These are phyloP conservation scores for Cryptosporidium sp. DNA, from an alignment of 169 alveolate species.

Conservation along the genomic window DNA sequence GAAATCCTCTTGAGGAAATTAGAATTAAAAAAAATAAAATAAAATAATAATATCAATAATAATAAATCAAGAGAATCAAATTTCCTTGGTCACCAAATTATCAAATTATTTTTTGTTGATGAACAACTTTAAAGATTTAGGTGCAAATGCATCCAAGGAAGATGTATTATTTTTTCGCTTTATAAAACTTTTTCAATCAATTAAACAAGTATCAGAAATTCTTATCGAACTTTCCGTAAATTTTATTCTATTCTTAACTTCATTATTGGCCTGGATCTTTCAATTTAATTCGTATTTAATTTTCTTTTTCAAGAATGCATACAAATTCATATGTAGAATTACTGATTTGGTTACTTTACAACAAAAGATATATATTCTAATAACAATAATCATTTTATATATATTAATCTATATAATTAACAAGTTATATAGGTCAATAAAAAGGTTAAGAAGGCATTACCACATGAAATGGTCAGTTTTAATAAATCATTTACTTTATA, in stretches of 20 bases:
- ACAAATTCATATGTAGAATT: neutral
- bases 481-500: slow-evolving; percentile 17
- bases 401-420: neutral
- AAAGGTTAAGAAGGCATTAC: neutral
- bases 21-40: too few species aligned
- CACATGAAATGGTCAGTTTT: slow-evolving; percentile 28
- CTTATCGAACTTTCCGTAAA: slow-evolving; percentile 30
- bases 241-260: neutral
- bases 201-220: slow-evolving; percentile 31
- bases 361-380: slow-evolving; percentile 39
- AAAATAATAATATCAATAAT: neutral
- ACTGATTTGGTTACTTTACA: slow-evolving; percentile 16
- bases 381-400: slow-evolving; percentile 3
- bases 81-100: neutral
- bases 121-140: slow-evolving; percentile 12
- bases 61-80: neutral
- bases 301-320: neutral
- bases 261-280: slow-evolving; percentile 34
- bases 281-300: slow-evolving; percentile 31
- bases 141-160: slow-evolving; percentile 20
- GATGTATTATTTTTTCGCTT: slow-evolving; percentile 40
- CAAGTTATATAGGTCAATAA: neutral
- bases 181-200: slow-evolving; percentile 16
- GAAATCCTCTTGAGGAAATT: neutral
- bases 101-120: neutral